Conservation (phyloP, 169 alveolate species). For the Plasmodium yoelii region DNA sequence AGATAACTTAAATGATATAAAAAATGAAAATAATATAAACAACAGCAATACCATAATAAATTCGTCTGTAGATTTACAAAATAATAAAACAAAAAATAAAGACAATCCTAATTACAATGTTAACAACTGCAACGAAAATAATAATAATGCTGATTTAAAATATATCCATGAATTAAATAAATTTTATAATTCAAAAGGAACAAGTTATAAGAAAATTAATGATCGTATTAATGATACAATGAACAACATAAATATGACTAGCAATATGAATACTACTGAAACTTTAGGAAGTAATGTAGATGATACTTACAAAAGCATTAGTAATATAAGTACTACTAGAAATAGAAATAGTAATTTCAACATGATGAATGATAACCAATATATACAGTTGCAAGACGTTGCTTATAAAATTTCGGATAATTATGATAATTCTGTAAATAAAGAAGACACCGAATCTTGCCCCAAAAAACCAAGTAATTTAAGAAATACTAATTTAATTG, state of each 20-base stretch:
- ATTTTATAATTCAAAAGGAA: background rate
- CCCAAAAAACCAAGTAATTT: background rate
- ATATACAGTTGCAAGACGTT: background rate
- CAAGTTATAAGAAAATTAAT: background rate
- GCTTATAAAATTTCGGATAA: conserved; percentile 10
- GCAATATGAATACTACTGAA: background rate
- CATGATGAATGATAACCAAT: too few species aligned
- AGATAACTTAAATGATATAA: background rate
- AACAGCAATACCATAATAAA: too few species aligned
- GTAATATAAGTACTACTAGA: background rate
- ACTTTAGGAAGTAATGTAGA: background rate
- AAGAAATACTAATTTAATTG: conserved; percentile 35
- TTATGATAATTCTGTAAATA: background rate
- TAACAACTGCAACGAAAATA: background rate
- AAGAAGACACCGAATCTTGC: conserved; percentile 1
- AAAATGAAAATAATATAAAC: background rate
- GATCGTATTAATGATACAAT: background rate
- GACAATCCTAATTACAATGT: background rate
- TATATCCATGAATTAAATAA: background rate
- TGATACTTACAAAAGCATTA: background rate
- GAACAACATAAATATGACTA: background rate
- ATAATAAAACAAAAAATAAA: background rate
- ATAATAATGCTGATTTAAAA: background rate
- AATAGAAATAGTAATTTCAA: too few species aligned
- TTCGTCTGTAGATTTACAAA: background rate